A percentile compares a stretch with the other conserved stretches of the same genome.
Conservation (phyloP, 129 eudicot species). For the Lonicera japonica region DNA sequence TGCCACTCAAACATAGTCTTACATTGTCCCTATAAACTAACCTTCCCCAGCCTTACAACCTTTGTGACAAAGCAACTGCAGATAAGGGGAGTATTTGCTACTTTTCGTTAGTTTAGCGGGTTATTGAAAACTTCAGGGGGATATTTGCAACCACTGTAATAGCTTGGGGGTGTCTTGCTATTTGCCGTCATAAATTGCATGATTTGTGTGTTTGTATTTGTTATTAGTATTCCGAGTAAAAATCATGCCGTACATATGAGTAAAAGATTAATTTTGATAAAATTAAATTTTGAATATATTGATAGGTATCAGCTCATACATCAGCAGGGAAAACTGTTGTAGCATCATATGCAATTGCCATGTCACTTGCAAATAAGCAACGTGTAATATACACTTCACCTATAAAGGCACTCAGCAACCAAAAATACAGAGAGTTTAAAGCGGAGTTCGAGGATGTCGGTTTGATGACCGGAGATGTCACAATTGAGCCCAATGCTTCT, state of each 20-base stretch:
- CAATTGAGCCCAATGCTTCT: slow-evolving; percentile 94
- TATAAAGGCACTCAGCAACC: slow-evolving; percentile 97
- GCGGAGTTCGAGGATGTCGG: slow-evolving; percentile 98
- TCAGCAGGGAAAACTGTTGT: slow-evolving; percentile 99
- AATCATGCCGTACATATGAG: neutral
- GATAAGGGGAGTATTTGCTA: no score
- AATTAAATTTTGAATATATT: neutral
- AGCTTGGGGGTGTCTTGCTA: neutral
- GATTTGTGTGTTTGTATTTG: neutral
- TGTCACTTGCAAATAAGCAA: slow-evolving; percentile 79
- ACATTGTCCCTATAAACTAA: no score
- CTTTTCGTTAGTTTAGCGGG: no score
- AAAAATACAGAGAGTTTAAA: slow-evolving; percentile 89
- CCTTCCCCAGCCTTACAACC: no score
- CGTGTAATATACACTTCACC: slow-evolving; percentile 96
- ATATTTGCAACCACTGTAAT: no score
- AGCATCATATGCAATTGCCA: slow-evolving; percentile 86
- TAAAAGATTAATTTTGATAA: neutral
- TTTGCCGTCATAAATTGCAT: neutral
- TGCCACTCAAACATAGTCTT: no score
- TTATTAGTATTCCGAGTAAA: neutral
- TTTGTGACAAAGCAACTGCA: no score
- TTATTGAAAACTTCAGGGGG: no score
- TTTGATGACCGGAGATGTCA: slow-evolving; percentile 98
- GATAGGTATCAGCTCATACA: slow-evolving; percentile 96